Base-by-base conservation (phyloP, 805 yeast species). In the Saturnispora diversa region DNA sequence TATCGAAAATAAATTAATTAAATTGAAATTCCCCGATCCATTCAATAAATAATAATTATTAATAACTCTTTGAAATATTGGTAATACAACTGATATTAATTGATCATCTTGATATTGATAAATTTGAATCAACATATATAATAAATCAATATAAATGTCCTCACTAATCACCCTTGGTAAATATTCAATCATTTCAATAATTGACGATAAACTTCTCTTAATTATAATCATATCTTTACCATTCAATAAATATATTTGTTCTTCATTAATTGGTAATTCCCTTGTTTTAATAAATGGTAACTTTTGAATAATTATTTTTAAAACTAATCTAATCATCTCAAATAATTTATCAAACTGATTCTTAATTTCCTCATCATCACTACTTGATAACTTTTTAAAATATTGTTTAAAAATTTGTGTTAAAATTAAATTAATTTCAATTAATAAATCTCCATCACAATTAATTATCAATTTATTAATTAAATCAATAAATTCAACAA, bases 301-400 rank as follows among this genome's bases (percentile, higher is more conserved):
- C 7, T 71, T 61, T 23, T 65, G 68, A 21, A 79, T 70, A 13
- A 87, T 60, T 0, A 84, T 80, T 16, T 79, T 65, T 64, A 83
- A 67, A 13, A 75, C 72, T 5, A 87, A 70, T 46, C 95, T 68
- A 37, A 87, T 60, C 20, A 88, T 64, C 54, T 90, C 97, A 57
- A 90, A 85, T 32, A 86, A 62, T 52, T 84, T 85, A 50, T 85
- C 94, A 40, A 84, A 79, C 38, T 77, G 80, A 22, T 65, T 60
- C 25, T 70, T 63, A 41, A 76, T 63, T 27, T 64, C 68, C 8
- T 70, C 75, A 21, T 69, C 63, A 10, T 22, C 20, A 8, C 30
- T 41, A 11, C 32, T 11, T 17, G 22, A 32, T 4, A 42, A n/a
- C 49, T 69, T 70, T 13, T 68, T 60, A 28, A 66, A 55, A 39